Percentiles rank a stretch among this genome's conserved stretches.
Evolutionary conservation across 192 early-diverging fungal species (phyloP).

Genomic region (Coemansia aciculifera): DNA sequence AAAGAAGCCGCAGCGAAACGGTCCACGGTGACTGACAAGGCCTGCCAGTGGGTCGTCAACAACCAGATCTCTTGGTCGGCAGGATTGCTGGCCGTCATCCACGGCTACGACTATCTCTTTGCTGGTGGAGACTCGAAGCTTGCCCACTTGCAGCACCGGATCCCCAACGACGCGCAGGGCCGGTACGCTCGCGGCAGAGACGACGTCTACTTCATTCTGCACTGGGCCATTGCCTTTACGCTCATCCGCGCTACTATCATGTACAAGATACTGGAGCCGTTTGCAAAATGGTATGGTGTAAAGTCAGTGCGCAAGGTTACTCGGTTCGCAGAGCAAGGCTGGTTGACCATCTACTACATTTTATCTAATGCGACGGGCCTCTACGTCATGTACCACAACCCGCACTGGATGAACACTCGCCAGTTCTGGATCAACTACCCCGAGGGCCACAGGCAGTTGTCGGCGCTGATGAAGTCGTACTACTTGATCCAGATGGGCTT

Average conservation of each 20-base stretch:
- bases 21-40: background rate
- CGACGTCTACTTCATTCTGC: constrained; percentile 55
- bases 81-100: constrained; percentile 32
- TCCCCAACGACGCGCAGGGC: constrained; percentile 38
- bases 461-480: constrained; percentile 65
- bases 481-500: constrained; percentile 76
- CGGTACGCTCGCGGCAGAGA: constrained; percentile 36
- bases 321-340: constrained; percentile 75
- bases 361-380: constrained; percentile 65
- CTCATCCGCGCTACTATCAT: constrained; percentile 60
- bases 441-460: constrained; percentile 57
- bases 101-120: constrained; percentile 24
- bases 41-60: constrained; percentile 39
- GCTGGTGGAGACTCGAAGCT: constrained; percentile 28
- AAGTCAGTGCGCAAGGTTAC: constrained; percentile 36
- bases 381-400: constrained; percentile 66
- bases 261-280: constrained; percentile 36
- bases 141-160: constrained; percentile 40
- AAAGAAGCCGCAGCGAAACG: constrained; percentile 14
- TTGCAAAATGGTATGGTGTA: constrained; percentile 40
- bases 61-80: constrained; percentile 44
- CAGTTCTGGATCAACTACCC: constrained; percentile 74
- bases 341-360: constrained; percentile 65
- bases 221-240: constrained; percentile 71
- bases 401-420: constrained; percentile 71